A percentile compares a stretch with the other conserved stretches of the same genome.
phyloP scores from a whole-genome alignment of 257 asterid species.

The Eustoma russellianum region DNA sequence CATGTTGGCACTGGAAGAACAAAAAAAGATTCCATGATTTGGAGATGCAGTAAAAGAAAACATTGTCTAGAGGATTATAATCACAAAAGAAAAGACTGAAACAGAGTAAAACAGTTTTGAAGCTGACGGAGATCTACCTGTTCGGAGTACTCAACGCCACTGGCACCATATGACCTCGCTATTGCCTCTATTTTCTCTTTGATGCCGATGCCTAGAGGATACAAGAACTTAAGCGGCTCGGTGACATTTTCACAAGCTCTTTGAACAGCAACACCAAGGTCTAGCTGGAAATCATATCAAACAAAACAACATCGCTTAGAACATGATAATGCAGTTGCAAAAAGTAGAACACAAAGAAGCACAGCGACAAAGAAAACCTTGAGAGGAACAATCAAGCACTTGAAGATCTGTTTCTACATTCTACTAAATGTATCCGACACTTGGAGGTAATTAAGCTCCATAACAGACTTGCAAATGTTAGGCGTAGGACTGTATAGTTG shows the following conservation, averaged over 20 bases:
- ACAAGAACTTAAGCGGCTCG: slow-evolving; percentile 72
- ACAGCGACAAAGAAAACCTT: not conserved
- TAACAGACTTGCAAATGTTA: too few species aligned
- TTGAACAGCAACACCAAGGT: slow-evolving; percentile 83
- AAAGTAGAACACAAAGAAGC: not conserved
- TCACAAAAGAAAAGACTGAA: too few species aligned
- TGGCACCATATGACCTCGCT: slow-evolving; percentile 93
- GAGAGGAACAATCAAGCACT: too few species aligned
- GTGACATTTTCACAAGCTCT: slow-evolving; percentile 79
- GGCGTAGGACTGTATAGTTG: too few species aligned
- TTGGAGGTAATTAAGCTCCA: too few species aligned
- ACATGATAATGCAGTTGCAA: not conserved
- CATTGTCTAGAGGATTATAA: too few species aligned
- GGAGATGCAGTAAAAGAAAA: too few species aligned
- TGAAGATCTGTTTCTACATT: too few species aligned
- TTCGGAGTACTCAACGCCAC: slow-evolving; percentile 87
- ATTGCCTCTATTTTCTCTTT: slow-evolving; percentile 92
- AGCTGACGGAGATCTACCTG: slow-evolving; percentile 39
- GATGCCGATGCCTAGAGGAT: slow-evolving; percentile 69
- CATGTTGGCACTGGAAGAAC: too few species aligned
- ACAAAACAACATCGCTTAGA: not conserved
- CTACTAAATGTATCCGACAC: too few species aligned
- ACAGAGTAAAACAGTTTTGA: not conserved
- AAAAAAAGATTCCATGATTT: too few species aligned
- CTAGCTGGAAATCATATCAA: slow-evolving; percentile 44